Evolutionary conservation across 2,329 filamentous ascomycete genomes (phyloP).

Genomic region (Niveomyces coronatus): DNA sequence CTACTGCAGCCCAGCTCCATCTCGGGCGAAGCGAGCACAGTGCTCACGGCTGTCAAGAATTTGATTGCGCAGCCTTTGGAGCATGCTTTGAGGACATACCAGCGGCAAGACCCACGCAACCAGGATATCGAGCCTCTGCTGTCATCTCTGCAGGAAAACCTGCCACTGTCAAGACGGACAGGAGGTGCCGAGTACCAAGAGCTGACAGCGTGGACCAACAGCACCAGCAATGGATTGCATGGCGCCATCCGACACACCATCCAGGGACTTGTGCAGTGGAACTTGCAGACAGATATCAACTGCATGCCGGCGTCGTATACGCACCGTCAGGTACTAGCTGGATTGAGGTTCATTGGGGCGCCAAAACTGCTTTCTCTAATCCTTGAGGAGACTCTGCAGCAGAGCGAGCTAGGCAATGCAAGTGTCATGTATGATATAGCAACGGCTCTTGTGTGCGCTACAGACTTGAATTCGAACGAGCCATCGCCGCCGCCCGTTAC

Average conservation of each 20-base stretch:
- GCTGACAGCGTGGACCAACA: constrained; percentile 55
- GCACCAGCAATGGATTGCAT: constrained; percentile 43
- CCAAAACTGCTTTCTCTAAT: constrained; percentile 50
- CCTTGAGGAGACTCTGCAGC: constrained; percentile 55
- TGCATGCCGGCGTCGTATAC: constrained; percentile 57
- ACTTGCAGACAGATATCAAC: constrained; percentile 42
- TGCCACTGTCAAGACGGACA: constrained; percentile 48
- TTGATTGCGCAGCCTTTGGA: constrained; percentile 61
- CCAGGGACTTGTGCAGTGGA: constrained; percentile 57
- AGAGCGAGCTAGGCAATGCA: constrained; percentile 48
- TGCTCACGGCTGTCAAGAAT: constrained; percentile 61
- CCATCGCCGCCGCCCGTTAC: constrained; percentile 20
- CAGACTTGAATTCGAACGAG: constrained; percentile 43
- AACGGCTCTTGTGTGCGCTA: constrained; percentile 58
- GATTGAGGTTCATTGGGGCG: constrained; percentile 50
- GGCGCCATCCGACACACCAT: constrained; percentile 50
- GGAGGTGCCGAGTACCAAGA: constrained; percentile 54
- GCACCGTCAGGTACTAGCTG: constrained; percentile 57
- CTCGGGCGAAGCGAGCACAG: constrained; percentile 58
- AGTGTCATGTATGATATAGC: constrained; percentile 59
- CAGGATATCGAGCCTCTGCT: constrained; percentile 62
- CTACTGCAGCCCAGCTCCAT: constrained; percentile 61
- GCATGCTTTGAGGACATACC: constrained; percentile 54
- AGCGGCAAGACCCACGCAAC: constrained; percentile 54
- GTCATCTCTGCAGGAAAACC: constrained; percentile 51